Evolutionary conservation across 495 filamentous ascomycete genomes (phyloP).

Genomic region (Daldinia bambusicola): DNA sequence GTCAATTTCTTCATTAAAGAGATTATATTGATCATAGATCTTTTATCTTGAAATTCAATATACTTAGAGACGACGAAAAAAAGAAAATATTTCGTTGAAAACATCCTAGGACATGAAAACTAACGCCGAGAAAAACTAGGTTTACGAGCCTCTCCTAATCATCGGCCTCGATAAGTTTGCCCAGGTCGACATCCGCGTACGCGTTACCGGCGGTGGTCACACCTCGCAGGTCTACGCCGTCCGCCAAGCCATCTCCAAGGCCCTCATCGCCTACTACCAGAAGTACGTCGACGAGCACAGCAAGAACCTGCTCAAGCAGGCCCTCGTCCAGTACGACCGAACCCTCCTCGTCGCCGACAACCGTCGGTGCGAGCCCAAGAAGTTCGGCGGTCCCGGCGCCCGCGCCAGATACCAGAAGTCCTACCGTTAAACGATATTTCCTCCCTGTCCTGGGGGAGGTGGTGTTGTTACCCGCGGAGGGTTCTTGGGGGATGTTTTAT

Average conservation of each 20-base stretch:
- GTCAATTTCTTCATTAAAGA: neutral
- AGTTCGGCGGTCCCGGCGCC: slow-evolving; percentile 92
- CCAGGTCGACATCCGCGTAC: slow-evolving; percentile 95
- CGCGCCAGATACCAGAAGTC: slow-evolving; percentile 95
- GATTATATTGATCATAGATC: neutral
- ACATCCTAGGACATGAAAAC: neutral
- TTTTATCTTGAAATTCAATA: neutral
- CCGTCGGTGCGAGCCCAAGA: slow-evolving; percentile 93
- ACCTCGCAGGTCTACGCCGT: slow-evolving; percentile 97
- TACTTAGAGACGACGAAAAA: neutral
- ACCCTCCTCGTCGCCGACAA: slow-evolving; percentile 98
- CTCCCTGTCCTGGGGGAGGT: neutral
- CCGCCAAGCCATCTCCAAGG: slow-evolving; percentile 98
- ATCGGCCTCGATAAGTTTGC: slow-evolving; percentile 97
- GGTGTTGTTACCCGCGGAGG: slow-evolving; percentile 2
- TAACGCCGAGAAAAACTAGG: slow-evolving; percentile 54
- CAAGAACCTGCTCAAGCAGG: slow-evolving; percentile 98
- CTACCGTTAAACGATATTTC: slow-evolving; percentile 65
- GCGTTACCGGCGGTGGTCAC: slow-evolving; percentile 97
- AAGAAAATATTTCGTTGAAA: neutral
- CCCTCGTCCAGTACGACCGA: slow-evolving; percentile 92
- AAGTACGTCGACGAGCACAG: slow-evolving; percentile 99
- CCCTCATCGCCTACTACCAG: slow-evolving; percentile 99
- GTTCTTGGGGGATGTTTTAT: neutral
- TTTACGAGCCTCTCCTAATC: slow-evolving; percentile 98